Evolutionary conservation across 1,284 basidiomycete species (phyloP), one percentile per base, ranked within the genome.

Genomic region (Melampsora occidentalis): DNA sequence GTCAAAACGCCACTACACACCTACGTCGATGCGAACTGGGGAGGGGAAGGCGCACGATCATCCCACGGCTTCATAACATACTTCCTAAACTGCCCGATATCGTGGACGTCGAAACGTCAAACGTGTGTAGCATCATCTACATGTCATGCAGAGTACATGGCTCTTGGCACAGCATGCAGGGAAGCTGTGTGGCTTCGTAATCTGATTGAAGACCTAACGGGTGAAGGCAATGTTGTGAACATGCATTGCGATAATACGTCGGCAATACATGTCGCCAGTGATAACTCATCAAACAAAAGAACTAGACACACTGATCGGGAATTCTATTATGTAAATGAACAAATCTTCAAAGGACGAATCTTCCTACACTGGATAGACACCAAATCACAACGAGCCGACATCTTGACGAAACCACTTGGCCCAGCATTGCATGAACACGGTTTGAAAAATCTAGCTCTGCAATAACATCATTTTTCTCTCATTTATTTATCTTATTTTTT

Each of bases 101-200:
- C 61, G 9, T 71, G 70, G 70, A n/a, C 28, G 3, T 71, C 61
- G 1, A 62, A 49, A 22, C 1, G 57, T 12, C 35, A 53, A 2
- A 25, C 57, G 2, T 61, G 53, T 5, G 57, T 71, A 2, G 69
- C 53, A 2, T 10, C 28, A 7, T 71, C 69, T 5, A 71, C 69
- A 14, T 33, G 51, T 22, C 57, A 63, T 28, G 61, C 59, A 1
- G 70, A 71, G 25, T 71, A 64, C 42, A 71, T 71, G 61, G 70
- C 70, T 2, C 0, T 71, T 12, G 22, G 70, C 1, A 7, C 42
- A 2, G 70, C 35, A 0, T 25, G 39, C 2, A 3, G 46, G 25
- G 12, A 63, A 0, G 25, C 22, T 14, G 5, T 49, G 1, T 71
- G 70, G 70, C 2, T 71, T n/a, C 1, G 31, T 4, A 71, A 71